Base-by-base conservation (phyloP, 306 rosid species). In the Fragaria nilgerrensis region DNA sequence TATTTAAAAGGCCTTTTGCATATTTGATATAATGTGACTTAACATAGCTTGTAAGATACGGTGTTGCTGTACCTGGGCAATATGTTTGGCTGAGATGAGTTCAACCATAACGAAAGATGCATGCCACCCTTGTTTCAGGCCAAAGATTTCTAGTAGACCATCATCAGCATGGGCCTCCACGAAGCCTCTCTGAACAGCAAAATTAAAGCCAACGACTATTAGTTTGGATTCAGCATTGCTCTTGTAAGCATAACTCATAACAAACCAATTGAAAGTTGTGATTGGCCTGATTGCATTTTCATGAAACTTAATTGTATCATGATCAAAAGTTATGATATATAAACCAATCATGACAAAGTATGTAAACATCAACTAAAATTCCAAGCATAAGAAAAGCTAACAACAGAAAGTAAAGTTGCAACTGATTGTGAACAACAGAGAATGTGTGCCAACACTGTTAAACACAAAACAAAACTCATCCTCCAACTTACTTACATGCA, bases 61-160 rank as follows among this genome's bases (percentile, higher is more conserved):
- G 7, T 75, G 19, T 25, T 63, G 32, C 52, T 37, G 62, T 86
- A 95, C 99, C 99, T 96, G 99, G 76, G 97, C 99, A 52, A 96
- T 84, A 84, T 96, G 99, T 81, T 92, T 96, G 14, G 99, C 99
- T 59, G 90, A 77, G 77, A 92, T 91, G 79, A 96, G 90, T 75
- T 96, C 98, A 75, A 90, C 97, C 99, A 96, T 92, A 47, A 96
- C 99, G 76, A 96, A 89, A 0, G 99, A 96, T 68, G 99, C 98
- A 87, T 96, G 99, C 99, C 99, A 96, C 76, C 97, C 98, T 84
- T 96, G 99, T 86, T 96, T 96, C 69, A 96, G 85, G 59, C 99
- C 99, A 84, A 96, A 96, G 73, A 96, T 82, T 87, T 96, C 99
- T 80, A 96, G 77, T 68, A 93, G 94, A 64, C 99, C 99, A 81